phyloP scores from a whole-genome alignment of 2,329 filamentous ascomycete species.

The Diplocarpon mali region DNA sequence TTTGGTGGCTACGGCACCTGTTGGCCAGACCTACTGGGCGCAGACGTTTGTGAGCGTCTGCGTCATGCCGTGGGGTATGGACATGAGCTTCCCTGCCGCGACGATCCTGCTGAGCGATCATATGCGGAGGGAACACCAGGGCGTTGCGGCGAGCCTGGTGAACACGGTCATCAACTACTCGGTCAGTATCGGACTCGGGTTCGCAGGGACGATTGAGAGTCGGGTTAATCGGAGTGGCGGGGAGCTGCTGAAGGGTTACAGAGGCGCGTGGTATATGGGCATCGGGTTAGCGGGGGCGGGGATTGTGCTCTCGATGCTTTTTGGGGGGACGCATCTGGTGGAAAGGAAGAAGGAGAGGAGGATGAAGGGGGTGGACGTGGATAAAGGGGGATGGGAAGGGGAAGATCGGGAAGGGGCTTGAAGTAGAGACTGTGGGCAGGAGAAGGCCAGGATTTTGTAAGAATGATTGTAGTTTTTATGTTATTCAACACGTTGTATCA shows the following conservation, averaged over 20 bases:
- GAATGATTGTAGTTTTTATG: too few relatives aligned
- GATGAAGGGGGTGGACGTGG: not conserved
- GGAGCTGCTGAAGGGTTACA: conserved; percentile 28
- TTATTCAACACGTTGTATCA: too few relatives aligned
- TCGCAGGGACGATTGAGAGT: conserved; percentile 33
- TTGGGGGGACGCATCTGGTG: conserved; percentile 14
- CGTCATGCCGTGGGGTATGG: conserved; percentile 41
- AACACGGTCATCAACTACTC: conserved; percentile 35
- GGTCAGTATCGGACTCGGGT: conserved; percentile 32
- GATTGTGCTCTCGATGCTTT: conserved; percentile 28
- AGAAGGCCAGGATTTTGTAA: too few relatives aligned
- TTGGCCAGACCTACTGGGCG: conserved; percentile 44
- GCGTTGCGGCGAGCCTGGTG: conserved; percentile 38
- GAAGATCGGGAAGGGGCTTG: too few relatives aligned
- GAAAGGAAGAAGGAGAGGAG: conserved; percentile 1
- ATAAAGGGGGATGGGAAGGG: not conserved
- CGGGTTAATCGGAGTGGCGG: conserved; percentile 13
- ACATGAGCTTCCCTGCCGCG: conserved; percentile 46
- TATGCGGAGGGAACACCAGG: conserved; percentile 37
- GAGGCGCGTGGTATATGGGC: conserved; percentile 33
- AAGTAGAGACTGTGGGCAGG: too few relatives aligned
- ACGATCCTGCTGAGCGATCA: conserved; percentile 43
- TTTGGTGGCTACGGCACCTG: conserved; percentile 16
- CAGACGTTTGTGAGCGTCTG: conserved; percentile 48
- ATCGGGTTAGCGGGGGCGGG: conserved; percentile 29